Percentiles rank a stretch among this genome's conserved stretches.
Conservation (phyloP, 257 asterid species). For the Haberlea rhodopensis region DNA sequence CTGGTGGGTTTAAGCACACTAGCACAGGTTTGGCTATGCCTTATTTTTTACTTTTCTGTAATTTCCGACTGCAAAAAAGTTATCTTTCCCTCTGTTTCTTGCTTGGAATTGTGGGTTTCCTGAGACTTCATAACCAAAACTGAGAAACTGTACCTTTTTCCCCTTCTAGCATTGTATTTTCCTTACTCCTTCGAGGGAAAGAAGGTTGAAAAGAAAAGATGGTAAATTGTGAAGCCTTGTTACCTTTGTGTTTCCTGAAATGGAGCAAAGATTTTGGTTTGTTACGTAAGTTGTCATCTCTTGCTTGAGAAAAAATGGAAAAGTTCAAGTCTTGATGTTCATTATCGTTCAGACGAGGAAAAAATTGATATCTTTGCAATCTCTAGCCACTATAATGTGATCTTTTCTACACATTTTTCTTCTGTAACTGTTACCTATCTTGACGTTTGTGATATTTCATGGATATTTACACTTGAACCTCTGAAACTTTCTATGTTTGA, state of each 20-base stretch:
- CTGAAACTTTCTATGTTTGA: constrained; percentile 24
- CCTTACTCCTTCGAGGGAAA: not conserved
- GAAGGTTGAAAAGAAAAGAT: not conserved
- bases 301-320: constrained; percentile 24
- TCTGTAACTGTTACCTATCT: not conserved
- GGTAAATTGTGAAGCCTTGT: too few species aligned
- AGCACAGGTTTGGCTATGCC: constrained; percentile 44
- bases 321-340: constrained; percentile 22
- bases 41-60: constrained; percentile 8
- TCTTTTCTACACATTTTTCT: constrained; percentile 12
- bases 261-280: constrained; percentile 18
- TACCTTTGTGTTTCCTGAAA: too few species aligned
- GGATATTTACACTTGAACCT: constrained; percentile 1
- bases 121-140: not conserved
- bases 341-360: not conserved
- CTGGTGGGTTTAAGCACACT: constrained; percentile 23
- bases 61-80: not conserved
- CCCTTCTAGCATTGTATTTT: not conserved
- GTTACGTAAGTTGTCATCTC: constrained; percentile 4
- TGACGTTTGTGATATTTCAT: constrained; percentile 21
- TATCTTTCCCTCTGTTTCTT: constrained; percentile 10
- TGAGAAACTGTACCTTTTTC: not conserved
- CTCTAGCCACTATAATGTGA: constrained; percentile 18
- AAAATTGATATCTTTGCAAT: constrained; percentile 5
- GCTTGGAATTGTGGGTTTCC: not conserved